phyloP scores from a whole-genome alignment of 345 rosid genomes.

The Mercurialis annua region DNA sequence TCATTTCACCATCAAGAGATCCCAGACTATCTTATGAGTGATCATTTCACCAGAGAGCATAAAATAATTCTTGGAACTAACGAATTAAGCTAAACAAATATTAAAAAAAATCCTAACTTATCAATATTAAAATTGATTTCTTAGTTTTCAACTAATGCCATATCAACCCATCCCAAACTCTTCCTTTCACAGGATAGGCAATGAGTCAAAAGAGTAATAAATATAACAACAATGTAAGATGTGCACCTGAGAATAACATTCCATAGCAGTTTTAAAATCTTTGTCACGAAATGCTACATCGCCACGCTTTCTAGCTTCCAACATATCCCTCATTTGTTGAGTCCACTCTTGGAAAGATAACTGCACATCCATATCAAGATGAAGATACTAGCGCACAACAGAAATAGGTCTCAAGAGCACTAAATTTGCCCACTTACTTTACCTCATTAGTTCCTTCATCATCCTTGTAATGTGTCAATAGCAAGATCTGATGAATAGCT shows the following conservation, averaged over 20 bases:
- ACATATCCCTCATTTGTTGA: conserved; percentile 80
- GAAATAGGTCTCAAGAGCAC: conserved; percentile 3
- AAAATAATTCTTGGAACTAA: not conserved
- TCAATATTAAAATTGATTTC: no score
- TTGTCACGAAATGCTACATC: conserved; percentile 73
- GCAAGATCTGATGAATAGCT: conserved; percentile 81
- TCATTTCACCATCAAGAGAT: not conserved
- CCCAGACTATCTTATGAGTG: not conserved
- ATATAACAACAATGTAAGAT: not conserved
- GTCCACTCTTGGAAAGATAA: conserved; percentile 97
- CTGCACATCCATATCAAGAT: conserved; percentile 31
- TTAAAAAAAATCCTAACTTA: no score
- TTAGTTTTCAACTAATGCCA: not conserved
- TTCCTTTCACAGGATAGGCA: not conserved
- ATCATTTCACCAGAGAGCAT: not conserved
- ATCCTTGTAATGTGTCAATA: conserved; percentile 72
- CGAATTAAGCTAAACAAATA: no score
- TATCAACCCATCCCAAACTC: not conserved
- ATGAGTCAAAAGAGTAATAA: not conserved
- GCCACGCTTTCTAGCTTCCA: conserved; percentile 85
- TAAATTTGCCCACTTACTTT: conserved; percentile 13
- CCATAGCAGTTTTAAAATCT: conserved; percentile 65
- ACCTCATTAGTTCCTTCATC: conserved; percentile 92
- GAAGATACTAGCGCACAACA: conserved; percentile 10
- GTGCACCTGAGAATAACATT: conserved; percentile 77